Conservation (phyloP, 2,329 filamentous ascomycete genomes). For the Arthrobotrys pseudoclavata region DNA sequence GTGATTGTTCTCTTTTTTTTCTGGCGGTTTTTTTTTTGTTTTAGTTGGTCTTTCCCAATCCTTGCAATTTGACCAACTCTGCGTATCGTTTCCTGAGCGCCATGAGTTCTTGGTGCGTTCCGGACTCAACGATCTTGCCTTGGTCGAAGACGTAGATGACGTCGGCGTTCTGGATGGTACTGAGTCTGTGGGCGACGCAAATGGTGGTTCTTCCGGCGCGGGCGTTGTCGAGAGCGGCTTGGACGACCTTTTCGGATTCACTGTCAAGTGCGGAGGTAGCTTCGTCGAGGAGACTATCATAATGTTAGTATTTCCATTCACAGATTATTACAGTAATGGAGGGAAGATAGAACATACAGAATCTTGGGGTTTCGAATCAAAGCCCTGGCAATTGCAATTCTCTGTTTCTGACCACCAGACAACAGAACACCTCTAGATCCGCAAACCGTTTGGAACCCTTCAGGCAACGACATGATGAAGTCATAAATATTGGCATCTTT, state of each 20-base stretch:
- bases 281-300: slow-evolving; percentile 69
- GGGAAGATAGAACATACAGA: slow-evolving; percentile 69
- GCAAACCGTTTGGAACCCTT: slow-evolving; percentile 86
- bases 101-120: slow-evolving; percentile 82
- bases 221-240: slow-evolving; percentile 83
- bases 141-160: slow-evolving; percentile 97
- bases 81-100: slow-evolving; percentile 78
- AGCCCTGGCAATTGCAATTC: slow-evolving; percentile 91
- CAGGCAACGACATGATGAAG: slow-evolving; percentile 75
- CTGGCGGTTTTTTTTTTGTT: not conserved
- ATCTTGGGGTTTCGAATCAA: slow-evolving; percentile 92
- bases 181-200: slow-evolving; percentile 90
- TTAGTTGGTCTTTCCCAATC: slow-evolving; percentile 73
- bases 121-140: slow-evolving; percentile 85
- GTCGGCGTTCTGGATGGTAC: slow-evolving; percentile 92
- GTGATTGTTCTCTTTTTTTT: not conserved
- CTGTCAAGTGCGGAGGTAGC: slow-evolving; percentile 80
- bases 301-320: slow-evolving; percentile 68
- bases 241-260: slow-evolving; percentile 83
- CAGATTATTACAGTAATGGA: slow-evolving; percentile 70
- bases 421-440: slow-evolving; percentile 88
- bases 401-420: slow-evolving; percentile 93
- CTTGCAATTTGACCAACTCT: slow-evolving; percentile 84
- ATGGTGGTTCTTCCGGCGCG: slow-evolving; percentile 86
- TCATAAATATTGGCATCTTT: slow-evolving; percentile 93